These are phyloP conservation scores for Arctostaphylos glauca DNA, from an alignment of 148 eudicot species.

Conservation along the genomic window DNA sequence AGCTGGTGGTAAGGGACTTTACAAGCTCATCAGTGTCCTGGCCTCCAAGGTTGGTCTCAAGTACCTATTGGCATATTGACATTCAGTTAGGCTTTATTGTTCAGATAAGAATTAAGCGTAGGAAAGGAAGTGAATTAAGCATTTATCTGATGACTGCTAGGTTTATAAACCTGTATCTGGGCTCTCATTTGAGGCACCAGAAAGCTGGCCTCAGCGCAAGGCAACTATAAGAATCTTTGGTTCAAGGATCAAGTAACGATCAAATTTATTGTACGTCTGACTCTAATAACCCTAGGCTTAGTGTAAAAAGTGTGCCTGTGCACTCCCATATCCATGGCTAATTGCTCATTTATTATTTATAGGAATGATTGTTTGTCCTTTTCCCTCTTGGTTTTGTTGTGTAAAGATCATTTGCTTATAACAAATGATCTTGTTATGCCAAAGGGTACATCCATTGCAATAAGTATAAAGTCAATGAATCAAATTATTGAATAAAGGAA, in stretches of 20 bases:
- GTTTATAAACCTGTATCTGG: constrained; percentile 1
- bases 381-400: background rate
- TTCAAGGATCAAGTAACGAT: background rate
- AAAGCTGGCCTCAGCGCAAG: background rate
- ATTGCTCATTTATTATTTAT: background rate
- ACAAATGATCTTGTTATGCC: background rate
- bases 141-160: constrained; percentile 1
- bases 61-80: background rate
- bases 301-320: constrained; percentile 2
- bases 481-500: too few relatives aligned
- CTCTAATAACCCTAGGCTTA: background rate
- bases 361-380: background rate
- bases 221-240: background rate
- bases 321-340: background rate
- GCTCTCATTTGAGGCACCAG: too few relatives aligned
- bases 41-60: background rate
- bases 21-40: constrained; percentile 10
- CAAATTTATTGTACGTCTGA: background rate
- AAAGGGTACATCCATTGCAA: too few relatives aligned
- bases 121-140: constrained; percentile 12
- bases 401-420: background rate
- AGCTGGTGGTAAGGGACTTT: background rate
- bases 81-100: constrained; percentile 10
- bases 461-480: too few relatives aligned
- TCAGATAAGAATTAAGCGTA: background rate